These are phyloP conservation scores for Paxillus involutus DNA, from an alignment of 768 basidiomycete genomes.

Conservation along the genomic window DNA sequence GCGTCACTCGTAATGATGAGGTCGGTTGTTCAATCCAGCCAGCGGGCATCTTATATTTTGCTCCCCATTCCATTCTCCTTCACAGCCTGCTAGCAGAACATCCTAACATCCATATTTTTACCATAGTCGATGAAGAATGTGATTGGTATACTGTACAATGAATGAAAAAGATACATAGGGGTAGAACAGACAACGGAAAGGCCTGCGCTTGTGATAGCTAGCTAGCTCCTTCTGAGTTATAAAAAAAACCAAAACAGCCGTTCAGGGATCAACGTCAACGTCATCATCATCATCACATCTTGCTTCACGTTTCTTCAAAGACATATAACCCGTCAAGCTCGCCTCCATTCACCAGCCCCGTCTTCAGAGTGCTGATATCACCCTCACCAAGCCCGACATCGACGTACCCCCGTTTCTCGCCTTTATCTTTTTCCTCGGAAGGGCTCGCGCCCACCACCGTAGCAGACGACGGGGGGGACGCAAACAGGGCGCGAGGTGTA, in stretches of 20 bases:
- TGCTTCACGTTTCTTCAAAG: conserved; percentile 19
- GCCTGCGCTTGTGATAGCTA: not conserved
- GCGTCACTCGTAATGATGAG: conserved; percentile 37
- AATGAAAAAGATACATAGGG: conserved; percentile 1
- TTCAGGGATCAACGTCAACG: too few relatives aligned
- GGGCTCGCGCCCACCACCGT: conserved; percentile 15
- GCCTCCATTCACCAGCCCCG: conserved; percentile 30
- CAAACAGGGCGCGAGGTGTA: conserved; percentile 10
- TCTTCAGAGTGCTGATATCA: conserved; percentile 13
- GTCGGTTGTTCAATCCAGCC: conserved; percentile 41
- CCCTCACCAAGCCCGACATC: conserved; percentile 16
- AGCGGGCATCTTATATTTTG: conserved; percentile 29
- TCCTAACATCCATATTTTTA: not conserved
- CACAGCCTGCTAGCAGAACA: too few relatives aligned
- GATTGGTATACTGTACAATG: conserved; percentile 4
- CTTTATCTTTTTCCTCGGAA: not conserved
- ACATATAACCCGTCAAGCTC: conserved; percentile 33
- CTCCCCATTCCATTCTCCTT: too few relatives aligned
- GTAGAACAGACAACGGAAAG: not conserved
- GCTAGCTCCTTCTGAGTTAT: not conserved
- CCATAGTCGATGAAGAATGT: not conserved
- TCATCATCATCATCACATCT: not conserved
- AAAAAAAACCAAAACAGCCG: not conserved
- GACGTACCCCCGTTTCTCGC: conserved; percentile 4
- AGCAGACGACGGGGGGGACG: conserved; percentile 22